Conservation (phyloP, 768 basidiomycete species). For the Termitomyces eurrhizus region DNA sequence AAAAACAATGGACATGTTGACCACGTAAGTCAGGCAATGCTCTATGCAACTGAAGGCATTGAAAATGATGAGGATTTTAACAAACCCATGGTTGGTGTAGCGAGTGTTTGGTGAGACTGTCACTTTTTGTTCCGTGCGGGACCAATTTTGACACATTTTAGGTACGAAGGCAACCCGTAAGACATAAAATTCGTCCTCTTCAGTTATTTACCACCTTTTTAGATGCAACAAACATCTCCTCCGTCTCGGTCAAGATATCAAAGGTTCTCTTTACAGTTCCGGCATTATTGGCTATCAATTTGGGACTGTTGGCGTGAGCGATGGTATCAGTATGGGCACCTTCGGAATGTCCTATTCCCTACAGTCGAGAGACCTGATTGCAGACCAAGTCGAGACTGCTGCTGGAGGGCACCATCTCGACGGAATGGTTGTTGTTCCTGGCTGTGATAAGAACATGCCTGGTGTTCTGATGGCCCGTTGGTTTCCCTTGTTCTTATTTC, state of each 20-base stretch:
- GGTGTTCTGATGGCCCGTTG: slow-evolving; percentile 94
- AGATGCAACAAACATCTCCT: slow-evolving; percentile 97
- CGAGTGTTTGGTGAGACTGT: slow-evolving; percentile 82
- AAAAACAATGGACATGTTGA: not conserved
- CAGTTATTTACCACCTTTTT: slow-evolving; percentile 3
- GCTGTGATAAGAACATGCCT: slow-evolving; percentile 99
- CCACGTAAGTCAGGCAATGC: slow-evolving; percentile 72
- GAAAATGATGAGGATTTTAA: slow-evolving; percentile 77
- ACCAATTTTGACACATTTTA: slow-evolving; percentile 28
- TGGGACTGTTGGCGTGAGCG: slow-evolving; percentile 95
- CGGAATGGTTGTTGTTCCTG: slow-evolving; percentile 95
- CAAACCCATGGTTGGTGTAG: slow-evolving; percentile 97
- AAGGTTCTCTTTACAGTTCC: slow-evolving; percentile 67
- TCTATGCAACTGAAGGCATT: slow-evolving; percentile 97
- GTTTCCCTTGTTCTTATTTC: slow-evolving; percentile 23
- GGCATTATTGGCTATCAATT: slow-evolving; percentile 94
- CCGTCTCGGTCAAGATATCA: slow-evolving; percentile 82
- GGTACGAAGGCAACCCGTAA: slow-evolving; percentile 99
- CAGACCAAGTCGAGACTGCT: slow-evolving; percentile 94
- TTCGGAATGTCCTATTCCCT: slow-evolving; percentile 93
- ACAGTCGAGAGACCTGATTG: slow-evolving; percentile 95
- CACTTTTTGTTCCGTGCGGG: slow-evolving; percentile 1
- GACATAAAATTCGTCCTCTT: slow-evolving; percentile 28
- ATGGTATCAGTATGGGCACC: slow-evolving; percentile 99
- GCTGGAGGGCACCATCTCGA: slow-evolving; percentile 98